Evolutionary conservation across 176 grass and related monocot genomes (phyloP).

Genomic region (Musa troglodytarum): DNA sequence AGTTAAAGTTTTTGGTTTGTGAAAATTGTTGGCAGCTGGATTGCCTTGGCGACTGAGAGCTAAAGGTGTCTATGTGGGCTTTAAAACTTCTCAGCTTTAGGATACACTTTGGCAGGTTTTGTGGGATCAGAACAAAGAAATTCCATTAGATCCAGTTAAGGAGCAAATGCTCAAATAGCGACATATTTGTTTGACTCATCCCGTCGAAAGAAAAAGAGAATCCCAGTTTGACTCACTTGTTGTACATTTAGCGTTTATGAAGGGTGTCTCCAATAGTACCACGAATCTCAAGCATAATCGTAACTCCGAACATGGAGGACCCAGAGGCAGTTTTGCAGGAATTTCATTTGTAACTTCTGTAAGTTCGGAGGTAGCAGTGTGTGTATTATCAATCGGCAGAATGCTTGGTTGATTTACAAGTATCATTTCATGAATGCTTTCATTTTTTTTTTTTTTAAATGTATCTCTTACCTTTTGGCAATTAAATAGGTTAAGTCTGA

Average conservation of each 20-base stretch:
- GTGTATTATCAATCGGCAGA: background rate
- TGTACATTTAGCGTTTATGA: background rate
- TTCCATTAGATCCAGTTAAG: background rate
- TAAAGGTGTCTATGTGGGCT: background rate
- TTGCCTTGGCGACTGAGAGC: no score
- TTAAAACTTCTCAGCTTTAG: constrained; percentile 21
- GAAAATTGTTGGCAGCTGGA: background rate
- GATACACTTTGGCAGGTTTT: background rate
- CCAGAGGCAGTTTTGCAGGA: constrained; percentile 1
- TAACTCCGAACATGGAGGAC: background rate
- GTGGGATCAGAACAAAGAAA: background rate
- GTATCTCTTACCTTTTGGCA: background rate
- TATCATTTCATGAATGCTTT: background rate
- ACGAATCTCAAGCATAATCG: background rate
- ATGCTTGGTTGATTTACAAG: background rate
- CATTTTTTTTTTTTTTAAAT: background rate
- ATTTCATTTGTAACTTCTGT: background rate
- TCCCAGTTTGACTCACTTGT: background rate
- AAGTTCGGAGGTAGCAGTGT: background rate
- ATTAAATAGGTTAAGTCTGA: no score
- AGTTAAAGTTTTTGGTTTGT: background rate
- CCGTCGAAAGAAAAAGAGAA: background rate
- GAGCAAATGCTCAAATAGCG: background rate
- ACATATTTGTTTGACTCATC: background rate
- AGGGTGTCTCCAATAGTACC: background rate